These are phyloP conservation scores for Candida corydali DNA, from an alignment of 805 yeast genomes.

Conservation along the genomic window DNA sequence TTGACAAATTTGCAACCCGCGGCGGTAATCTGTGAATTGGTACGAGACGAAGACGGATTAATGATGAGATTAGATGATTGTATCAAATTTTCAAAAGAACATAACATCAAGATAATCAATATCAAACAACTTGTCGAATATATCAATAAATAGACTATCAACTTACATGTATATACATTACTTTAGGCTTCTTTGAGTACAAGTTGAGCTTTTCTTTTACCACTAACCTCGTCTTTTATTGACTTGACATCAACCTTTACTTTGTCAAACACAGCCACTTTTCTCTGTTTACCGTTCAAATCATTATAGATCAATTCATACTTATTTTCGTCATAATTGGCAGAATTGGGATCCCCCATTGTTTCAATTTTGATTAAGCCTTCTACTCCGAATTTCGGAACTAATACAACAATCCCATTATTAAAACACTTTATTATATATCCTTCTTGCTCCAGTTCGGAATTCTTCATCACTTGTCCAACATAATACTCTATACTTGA, in stretches of 20 bases:
- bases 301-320: slow-evolving; percentile 63
- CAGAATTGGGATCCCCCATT: slow-evolving; percentile 60
- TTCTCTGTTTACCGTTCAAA: slow-evolving; percentile 40
- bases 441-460: slow-evolving; percentile 79
- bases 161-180: neutral
- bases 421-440: slow-evolving; percentile 88
- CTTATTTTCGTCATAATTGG: slow-evolving; percentile 71
- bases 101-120: slow-evolving; percentile 66
- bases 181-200: slow-evolving; percentile 38
- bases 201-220: slow-evolving; percentile 88
- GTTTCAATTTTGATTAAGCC: slow-evolving; percentile 82
- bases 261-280: slow-evolving; percentile 74
- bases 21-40: slow-evolving; percentile 91
- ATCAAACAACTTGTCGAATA: slow-evolving; percentile 65
- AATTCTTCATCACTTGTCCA: slow-evolving; percentile 92
- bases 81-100: slow-evolving; percentile 57
- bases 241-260: slow-evolving; percentile 81
- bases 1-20: slow-evolving; percentile 80
- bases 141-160: slow-evolving; percentile 6
- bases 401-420: slow-evolving; percentile 91
- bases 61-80: slow-evolving; percentile 96
- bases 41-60: slow-evolving; percentile 85
- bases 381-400: slow-evolving; percentile 95
- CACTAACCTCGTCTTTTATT: slow-evolving; percentile 78
- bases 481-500: slow-evolving; percentile 97